phyloP scores from a whole-genome alignment of 176 grass and related monocot genomes.

The Chrysopogon serrulatus region DNA sequence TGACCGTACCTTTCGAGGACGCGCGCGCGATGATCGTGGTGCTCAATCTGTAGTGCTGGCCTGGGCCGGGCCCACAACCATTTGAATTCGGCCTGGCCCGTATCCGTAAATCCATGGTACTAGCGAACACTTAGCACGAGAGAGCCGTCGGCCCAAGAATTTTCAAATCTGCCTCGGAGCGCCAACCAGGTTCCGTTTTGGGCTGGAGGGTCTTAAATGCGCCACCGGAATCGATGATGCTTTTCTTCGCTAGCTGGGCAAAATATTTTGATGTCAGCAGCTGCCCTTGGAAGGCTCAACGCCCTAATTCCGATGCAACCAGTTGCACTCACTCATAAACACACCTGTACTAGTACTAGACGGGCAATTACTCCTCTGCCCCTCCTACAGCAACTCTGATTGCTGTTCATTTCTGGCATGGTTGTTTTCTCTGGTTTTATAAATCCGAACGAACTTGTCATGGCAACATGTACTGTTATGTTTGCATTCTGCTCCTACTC shows the following conservation, averaged over 20 bases:
- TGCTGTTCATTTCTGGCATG: too few species aligned
- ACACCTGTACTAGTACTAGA: background rate
- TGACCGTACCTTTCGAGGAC: too few species aligned
- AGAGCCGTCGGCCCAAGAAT: background rate
- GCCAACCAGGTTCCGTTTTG: background rate
- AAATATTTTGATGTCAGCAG: conserved; percentile 4
- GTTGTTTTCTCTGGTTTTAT: too few species aligned
- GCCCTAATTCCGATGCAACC: conserved; percentile 18
- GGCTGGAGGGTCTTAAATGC: conserved; percentile 15
- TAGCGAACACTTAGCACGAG: too few species aligned
- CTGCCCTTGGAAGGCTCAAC: conserved; percentile 15
- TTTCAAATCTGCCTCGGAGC: background rate
- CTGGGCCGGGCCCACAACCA: too few species aligned
- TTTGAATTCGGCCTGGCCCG: background rate
- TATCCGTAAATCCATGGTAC: background rate
- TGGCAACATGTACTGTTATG: too few species aligned
- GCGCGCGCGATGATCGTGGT: too few species aligned
- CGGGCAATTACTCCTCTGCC: background rate
- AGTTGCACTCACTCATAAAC: background rate
- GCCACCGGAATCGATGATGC: background rate
- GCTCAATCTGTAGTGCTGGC: too few species aligned
- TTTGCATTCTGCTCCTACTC: too few species aligned
- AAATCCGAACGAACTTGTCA: too few species aligned
- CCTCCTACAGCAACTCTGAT: too few species aligned
- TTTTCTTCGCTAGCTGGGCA: background rate